Evolutionary conservation across 2,329 filamentous ascomycete genomes (phyloP).

Genomic region (Chalaropsis ovoidea): DNA sequence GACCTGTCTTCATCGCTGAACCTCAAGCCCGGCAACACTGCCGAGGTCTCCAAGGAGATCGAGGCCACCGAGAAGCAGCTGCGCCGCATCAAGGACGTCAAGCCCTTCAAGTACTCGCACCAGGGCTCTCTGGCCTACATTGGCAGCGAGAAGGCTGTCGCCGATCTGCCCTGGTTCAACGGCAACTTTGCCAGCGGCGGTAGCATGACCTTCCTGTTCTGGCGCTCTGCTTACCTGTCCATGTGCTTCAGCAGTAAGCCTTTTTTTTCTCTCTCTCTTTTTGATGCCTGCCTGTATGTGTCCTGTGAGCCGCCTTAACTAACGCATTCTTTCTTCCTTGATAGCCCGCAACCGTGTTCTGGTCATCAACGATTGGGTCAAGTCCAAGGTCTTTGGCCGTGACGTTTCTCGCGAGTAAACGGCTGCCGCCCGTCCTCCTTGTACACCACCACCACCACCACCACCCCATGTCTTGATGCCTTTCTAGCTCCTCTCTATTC

Average conservation of each 20-base stretch:
- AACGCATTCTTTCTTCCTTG: conserved; percentile 4
- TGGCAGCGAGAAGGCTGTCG: conserved; percentile 93
- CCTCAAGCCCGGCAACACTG: conserved; percentile 53
- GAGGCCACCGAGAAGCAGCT: conserved; percentile 78
- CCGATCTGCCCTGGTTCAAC: conserved; percentile 93
- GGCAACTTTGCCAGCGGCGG: conserved; percentile 92
- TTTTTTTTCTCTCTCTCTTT: conserved; percentile 30
- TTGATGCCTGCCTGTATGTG: conserved; percentile 12
- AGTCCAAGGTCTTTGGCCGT: conserved; percentile 92
- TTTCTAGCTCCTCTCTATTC: neutral
- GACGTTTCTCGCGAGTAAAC: conserved; percentile 76
- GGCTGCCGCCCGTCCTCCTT: neutral
- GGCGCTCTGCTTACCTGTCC: conserved; percentile 93
- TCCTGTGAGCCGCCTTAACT: conserved; percentile 26
- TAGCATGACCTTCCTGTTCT: conserved; percentile 93
- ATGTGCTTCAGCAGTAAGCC: conserved; percentile 98
- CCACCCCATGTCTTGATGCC: no score
- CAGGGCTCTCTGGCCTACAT: conserved; percentile 96
- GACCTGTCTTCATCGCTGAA: conserved; percentile 55
- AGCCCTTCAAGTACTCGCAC: conserved; percentile 97
- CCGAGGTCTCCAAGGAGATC: conserved; percentile 62
- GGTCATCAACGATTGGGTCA: conserved; percentile 89
- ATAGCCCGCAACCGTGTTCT: conserved; percentile 85
- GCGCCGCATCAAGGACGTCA: conserved; percentile 82
- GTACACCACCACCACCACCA: no score